Base-by-base conservation (phyloP, 2,329 filamentous ascomycete species). In the Eutypella sp. region DNA sequence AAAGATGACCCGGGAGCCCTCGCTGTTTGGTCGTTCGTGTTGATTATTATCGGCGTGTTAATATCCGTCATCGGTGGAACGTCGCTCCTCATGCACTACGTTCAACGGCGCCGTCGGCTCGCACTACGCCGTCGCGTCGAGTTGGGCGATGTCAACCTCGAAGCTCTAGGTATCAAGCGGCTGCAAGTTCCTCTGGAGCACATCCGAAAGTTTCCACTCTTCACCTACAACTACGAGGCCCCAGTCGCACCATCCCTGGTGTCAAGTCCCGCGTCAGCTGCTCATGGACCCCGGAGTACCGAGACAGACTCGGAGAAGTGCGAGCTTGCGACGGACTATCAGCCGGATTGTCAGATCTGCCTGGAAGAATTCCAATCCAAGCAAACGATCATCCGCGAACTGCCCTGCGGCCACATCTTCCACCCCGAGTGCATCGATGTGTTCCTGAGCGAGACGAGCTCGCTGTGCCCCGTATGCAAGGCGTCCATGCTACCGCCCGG, bases 331-430 rank as follows among this genome's bases (percentile, higher is more conserved):
- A 76, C 78, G 15, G 75, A 87, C 55, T 81, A 83, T 18, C 93
- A 97, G 62, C 83, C 88, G 0, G 84, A 79, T 2, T 97, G 93
- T 61, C 82, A 88, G n/a, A 96, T 97, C 44, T 99, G 93, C 61
- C 75, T 95, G 1, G 87, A 89, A 45, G 81, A 88, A 48, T 97
- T 89, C 59, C 76, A 85, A 23, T 77, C 82, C 15, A 78, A 80
- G 31, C 68, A 75, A 16, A 85, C 87, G 0, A 78, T 82, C 18
- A 90, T 97, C 45, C 85, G 90, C 45, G 87, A 96, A 66, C 73
- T 97, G 3, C 82, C 89, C 0, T 99, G 93, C 57, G 83, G 86
- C 1, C 93, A 99, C 63, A 92, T 97, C 46, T 99, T 91, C 66
- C 92, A 99, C 55, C 85, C 88, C 0, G 85, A 87, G 53, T 99